These are phyloP conservation scores for Veloporphyrellus conicus DNA, from an alignment of 1,284 basidiomycete species.

Conservation along the genomic window DNA sequence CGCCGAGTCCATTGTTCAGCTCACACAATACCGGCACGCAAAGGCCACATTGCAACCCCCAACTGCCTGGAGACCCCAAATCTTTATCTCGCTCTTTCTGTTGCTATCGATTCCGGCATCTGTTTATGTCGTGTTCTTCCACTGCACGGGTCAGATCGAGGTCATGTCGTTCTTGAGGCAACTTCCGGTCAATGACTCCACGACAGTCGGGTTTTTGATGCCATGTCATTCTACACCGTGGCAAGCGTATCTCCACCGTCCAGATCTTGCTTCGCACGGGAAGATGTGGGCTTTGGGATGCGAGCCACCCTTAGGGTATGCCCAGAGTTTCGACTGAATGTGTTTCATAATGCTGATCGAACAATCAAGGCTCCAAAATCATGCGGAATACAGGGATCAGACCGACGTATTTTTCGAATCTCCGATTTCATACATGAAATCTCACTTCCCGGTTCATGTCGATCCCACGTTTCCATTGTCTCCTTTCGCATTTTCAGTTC, in stretches of 20 bases:
- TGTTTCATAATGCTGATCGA: slow-evolving; percentile 7
- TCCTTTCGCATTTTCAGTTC: slow-evolving; percentile 51
- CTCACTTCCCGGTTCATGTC: slow-evolving; percentile 62
- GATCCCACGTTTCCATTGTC: slow-evolving; percentile 65
- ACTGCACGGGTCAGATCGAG: slow-evolving; percentile 73
- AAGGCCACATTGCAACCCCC: slow-evolving; percentile 13
- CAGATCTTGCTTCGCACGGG: slow-evolving; percentile 49
- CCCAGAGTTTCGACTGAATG: slow-evolving; percentile 8
- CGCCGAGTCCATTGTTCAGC: slow-evolving; percentile 62
- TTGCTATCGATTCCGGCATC: slow-evolving; percentile 55
- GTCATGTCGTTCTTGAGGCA: slow-evolving; percentile 63
- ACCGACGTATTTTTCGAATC: slow-evolving; percentile 79
- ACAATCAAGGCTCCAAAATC: slow-evolving; percentile 45
- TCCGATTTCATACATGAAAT: slow-evolving; percentile 63
- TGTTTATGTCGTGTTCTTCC: slow-evolving; percentile 66
- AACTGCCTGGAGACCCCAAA: slow-evolving; percentile 2
- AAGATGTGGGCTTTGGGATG: slow-evolving; percentile 83
- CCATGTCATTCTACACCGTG: slow-evolving; percentile 99
- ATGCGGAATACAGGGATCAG: slow-evolving; percentile 70
- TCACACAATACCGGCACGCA: slow-evolving; percentile 25
- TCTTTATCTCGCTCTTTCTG: slow-evolving; percentile 42
- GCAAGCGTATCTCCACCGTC: slow-evolving; percentile 82
- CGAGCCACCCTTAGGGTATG: slow-evolving; percentile 81
- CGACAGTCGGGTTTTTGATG: slow-evolving; percentile 81
- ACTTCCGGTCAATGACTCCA: slow-evolving; percentile 47